Evolutionary conservation across 257 asterid species (phyloP).

Genomic region (Fraxinus quadrangulata): DNA sequence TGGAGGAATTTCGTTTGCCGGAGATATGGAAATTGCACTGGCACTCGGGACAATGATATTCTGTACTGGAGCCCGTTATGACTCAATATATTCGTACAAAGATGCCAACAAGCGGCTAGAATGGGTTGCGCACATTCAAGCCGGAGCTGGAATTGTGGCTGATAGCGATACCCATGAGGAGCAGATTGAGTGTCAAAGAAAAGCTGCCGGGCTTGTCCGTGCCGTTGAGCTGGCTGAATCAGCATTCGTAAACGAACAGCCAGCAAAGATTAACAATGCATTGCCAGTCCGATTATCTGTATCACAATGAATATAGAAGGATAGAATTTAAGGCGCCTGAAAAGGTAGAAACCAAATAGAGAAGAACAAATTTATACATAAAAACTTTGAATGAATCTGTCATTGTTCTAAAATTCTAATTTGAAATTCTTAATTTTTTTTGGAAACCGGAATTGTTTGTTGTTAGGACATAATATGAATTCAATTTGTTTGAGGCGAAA

Average conservation of each 20-base stretch:
- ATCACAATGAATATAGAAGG: slow-evolving; percentile 17
- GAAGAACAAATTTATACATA: no score
- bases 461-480: no score
- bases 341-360: background rate
- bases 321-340: slow-evolving; percentile 32
- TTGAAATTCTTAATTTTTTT: no score
- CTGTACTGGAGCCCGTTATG: slow-evolving; percentile 39
- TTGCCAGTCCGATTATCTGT: slow-evolving; percentile 14
- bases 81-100: slow-evolving; percentile 38
- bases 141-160: slow-evolving; percentile 86
- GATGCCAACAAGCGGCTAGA: slow-evolving; percentile 49
- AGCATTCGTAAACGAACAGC: slow-evolving; percentile 49
- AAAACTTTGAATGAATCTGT: no score
- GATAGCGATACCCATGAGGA: slow-evolving; percentile 76
- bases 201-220: slow-evolving; percentile 64
- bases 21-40: slow-evolving; percentile 82
- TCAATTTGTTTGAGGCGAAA: no score
- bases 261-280: slow-evolving; percentile 10
- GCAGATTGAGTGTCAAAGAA: slow-evolving; percentile 74
- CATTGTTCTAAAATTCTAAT: no score
- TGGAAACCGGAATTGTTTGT: no score
- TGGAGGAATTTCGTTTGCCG: slow-evolving; percentile 77
- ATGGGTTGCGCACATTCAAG: slow-evolving; percentile 89
- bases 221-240: slow-evolving; percentile 87
- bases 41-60: slow-evolving; percentile 77